Percentiles rank a stretch among this genome's conserved stretches.
phyloP scores from a whole-genome alignment of 2,329 filamentous ascomycete species.

The Parafenestella ontariensis region DNA sequence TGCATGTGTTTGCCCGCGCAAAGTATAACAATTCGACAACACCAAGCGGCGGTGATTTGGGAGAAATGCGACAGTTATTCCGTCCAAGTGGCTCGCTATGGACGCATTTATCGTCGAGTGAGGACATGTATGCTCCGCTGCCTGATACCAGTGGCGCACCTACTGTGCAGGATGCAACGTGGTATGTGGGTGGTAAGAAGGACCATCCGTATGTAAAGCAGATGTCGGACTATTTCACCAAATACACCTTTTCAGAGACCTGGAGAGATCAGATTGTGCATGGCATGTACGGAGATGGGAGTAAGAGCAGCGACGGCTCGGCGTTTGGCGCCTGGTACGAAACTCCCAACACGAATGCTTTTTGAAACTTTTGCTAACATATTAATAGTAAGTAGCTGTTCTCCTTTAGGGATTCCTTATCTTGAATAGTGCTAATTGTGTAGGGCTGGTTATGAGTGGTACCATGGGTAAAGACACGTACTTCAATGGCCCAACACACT shows the following conservation, averaged over 20 bases:
- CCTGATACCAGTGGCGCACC: slow-evolving; percentile 54
- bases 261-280: slow-evolving; percentile 67
- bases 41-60: slow-evolving; percentile 64
- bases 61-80: slow-evolving; percentile 68
- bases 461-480: slow-evolving; percentile 70
- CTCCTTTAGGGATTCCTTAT: too few species aligned
- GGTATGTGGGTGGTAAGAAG: slow-evolving; percentile 64
- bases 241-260: slow-evolving; percentile 67
- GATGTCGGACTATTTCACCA: slow-evolving; percentile 69
- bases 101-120: slow-evolving; percentile 67
- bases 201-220: slow-evolving; percentile 63
- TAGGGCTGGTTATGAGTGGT: too few species aligned
- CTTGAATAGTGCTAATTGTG: too few species aligned
- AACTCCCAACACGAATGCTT: too few species aligned
- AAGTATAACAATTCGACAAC: slow-evolving; percentile 65
- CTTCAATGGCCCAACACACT: slow-evolving; percentile 67
- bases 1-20: slow-evolving; percentile 68
- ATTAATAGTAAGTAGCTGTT: too few species aligned
- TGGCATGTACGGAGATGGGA: slow-evolving; percentile 62
- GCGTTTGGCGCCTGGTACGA: slow-evolving; percentile 68
- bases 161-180: slow-evolving; percentile 69
- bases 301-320: slow-evolving; percentile 57
- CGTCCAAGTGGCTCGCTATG: slow-evolving; percentile 66
- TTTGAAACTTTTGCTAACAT: too few species aligned
- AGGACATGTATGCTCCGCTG: slow-evolving; percentile 61